Conservation (phyloP, 164 flowering plant genomes). For the Hamamelis virginiana region DNA sequence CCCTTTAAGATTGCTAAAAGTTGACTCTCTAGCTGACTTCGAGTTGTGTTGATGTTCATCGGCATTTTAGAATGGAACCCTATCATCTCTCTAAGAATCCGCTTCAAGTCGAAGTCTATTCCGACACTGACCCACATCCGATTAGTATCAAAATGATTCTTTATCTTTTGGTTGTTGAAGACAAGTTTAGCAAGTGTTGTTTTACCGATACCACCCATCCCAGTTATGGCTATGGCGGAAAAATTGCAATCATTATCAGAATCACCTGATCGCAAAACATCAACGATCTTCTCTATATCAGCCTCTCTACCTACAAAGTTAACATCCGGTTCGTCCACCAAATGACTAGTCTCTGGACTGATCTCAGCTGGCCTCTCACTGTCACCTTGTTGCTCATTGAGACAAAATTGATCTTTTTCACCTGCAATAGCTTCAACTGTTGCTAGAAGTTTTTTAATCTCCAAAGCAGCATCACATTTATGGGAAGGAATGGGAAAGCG, state of each 20-base stretch:
- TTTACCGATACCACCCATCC: slow-evolving; percentile 27
- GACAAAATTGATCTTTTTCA: not conserved
- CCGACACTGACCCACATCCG: not conserved
- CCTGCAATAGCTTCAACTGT: slow-evolving; percentile 10
- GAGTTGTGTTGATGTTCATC: not conserved
- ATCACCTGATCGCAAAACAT: not conserved
- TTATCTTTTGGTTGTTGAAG: not conserved
- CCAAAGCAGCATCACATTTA: not conserved
- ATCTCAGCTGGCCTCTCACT: not conserved
- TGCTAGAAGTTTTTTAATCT: not conserved
- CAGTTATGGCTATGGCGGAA: slow-evolving; percentile 17
- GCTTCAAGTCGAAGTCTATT: not conserved
- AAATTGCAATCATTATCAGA: not conserved
- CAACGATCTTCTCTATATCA: slow-evolving; percentile 9
- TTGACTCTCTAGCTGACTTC: slow-evolving; percentile 2
- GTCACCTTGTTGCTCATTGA: not conserved
- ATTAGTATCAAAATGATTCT: not conserved
- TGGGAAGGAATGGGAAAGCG: no score
- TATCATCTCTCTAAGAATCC: slow-evolving; percentile 2
- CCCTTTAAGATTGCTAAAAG: not conserved
- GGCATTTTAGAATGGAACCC: not conserved
- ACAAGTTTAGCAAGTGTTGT: slow-evolving; percentile 24
- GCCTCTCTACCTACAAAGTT: slow-evolving; percentile 19
- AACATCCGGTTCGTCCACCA: slow-evolving; percentile 8
- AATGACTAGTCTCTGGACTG: not conserved